Evolutionary conservation across 768 basidiomycete species (phyloP).

Genomic region (Sporobolomyces roseus): DNA sequence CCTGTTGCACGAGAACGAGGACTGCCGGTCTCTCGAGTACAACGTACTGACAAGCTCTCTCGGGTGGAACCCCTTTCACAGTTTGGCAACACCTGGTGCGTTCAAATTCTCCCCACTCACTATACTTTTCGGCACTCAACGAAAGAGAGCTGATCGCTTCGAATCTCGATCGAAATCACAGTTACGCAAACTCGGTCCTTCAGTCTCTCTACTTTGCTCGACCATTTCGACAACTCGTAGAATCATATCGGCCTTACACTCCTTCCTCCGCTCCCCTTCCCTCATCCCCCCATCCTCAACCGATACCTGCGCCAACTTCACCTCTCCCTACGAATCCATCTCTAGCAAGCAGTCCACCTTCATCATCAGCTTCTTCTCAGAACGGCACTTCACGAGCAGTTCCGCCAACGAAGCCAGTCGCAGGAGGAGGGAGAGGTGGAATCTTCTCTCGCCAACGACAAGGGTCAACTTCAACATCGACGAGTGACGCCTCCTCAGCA

Average conservation of each 20-base stretch:
- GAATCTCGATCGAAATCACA: slow-evolving; percentile 15
- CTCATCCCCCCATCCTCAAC: not conserved
- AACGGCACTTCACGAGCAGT: not conserved
- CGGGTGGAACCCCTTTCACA: slow-evolving; percentile 45
- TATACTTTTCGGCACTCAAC: not conserved
- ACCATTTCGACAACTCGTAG: slow-evolving; percentile 87
- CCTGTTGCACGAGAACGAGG: too few species aligned
- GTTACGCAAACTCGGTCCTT: slow-evolving; percentile 98
- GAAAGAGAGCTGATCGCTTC: not conserved
- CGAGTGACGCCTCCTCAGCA: not conserved
- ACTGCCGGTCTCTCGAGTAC: too few species aligned
- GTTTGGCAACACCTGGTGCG: slow-evolving; percentile 94
- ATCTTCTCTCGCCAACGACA: slow-evolving; percentile 25
- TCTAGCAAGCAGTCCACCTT: not conserved
- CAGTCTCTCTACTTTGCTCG: slow-evolving; percentile 93
- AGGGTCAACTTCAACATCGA: slow-evolving; percentile 2
- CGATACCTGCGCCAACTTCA: not conserved
- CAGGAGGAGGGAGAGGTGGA: slow-evolving; percentile 11
- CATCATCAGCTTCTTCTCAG: not conserved
- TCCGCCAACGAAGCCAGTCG: not conserved
- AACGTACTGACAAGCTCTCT: too few species aligned
- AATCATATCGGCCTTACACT: slow-evolving; percentile 30
- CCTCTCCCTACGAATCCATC: not conserved
- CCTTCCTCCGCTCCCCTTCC: not conserved
- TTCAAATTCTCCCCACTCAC: not conserved